Base-by-base conservation (phyloP, 306 rosid genomes). In the Cyclanthera cordifolia region DNA sequence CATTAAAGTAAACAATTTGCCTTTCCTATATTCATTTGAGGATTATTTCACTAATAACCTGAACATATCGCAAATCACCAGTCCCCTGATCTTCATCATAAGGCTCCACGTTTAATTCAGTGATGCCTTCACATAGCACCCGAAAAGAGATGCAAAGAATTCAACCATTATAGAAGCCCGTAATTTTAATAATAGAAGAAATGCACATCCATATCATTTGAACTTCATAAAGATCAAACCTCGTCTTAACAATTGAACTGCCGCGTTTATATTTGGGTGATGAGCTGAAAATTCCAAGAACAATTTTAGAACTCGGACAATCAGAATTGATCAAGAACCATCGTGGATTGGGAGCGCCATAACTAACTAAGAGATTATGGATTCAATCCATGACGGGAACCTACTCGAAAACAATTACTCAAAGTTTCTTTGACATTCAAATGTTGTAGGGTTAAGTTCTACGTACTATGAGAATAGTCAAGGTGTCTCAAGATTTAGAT, bases 251-350 rank as follows among this genome's bases (percentile, higher is more conserved):
- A 92, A 80, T 82, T 85, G 89, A 72, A 87, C 95, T 0, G 93
- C 84, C 25, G 96, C 88, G 81, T 92, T 92, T 60, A 92, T 89
- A 65, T 84, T 89, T 19, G 98, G 98, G 86, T 89, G 98, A 82
- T 93, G 95, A 77, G 98, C 98, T 93, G 86, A 75, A 52, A 69
- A 58, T 27, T 21, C 4, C 43, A 72, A n/a, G 9, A 51, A 67
- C 64, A 67, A 3, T 32, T 19, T 11, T 13, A 5, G 9, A 43
- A 43, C 20, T 12, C 6, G 3, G 20, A 43, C 34, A 61, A 39
- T 39, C 49, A 61, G 1, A 17, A 61, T 19, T 43, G 37, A 32
- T 32, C 5, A 32, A 32, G 37, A 32, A 32, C 37, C 37, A 32
- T 32, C 37, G 37, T 32, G 2, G 37, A 32, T 5, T 2, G 37